Base-by-base conservation (phyloP, 75 land plant species). In the Selaginella moellendorffii region DNA sequence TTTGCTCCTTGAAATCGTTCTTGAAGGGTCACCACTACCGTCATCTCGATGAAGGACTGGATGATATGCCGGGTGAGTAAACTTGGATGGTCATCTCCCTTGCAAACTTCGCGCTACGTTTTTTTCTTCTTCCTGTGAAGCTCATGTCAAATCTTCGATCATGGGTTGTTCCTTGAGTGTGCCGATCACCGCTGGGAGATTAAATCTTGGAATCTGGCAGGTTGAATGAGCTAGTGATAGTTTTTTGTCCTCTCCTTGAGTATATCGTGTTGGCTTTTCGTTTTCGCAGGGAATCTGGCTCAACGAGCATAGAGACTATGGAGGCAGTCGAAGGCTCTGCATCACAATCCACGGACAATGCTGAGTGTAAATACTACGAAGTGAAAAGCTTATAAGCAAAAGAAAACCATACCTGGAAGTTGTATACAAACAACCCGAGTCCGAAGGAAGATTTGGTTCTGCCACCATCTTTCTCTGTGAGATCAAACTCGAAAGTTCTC, bases 221-320 rank as follows among this genome's bases (percentile, higher is more conserved):
- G 80, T 77, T 52, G n/a, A 19, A 1, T 28, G 51, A 10, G 59
- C 61, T 58, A 12, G 8, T 58, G n/a, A n/a, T 58, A 12, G 8
- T 58, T 20, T n/a, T 20, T 58, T 21, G 58, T 54, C 24, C 58
- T 21, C 10, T 1, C 1, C 24, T 24, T 21, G 58, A 17, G 10
- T 21, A 54, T 2, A 2, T 54, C 24, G 58, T 2, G 58, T 21
- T 2, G 2, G 63, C 24, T 53, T 31, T 9, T 9, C 18, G 17
- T 31, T 2, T 27, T 20, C 30, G 31, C 64, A 78, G 80, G 80
- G 80, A 30, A 71, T 78, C 20, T 78, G 80, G 80, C 56, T 78
- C 31, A 78, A 78, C 54, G 80, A 78, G 70, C 80, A 78, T 61
- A 72, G 80, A 29, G 62, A 78, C 29, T 78, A 78, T 76, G 80